Evolutionary conservation across 2,329 filamentous ascomycete genomes (phyloP), one percentile per base, ranked within the genome.

Genomic region (Hypoxylon sp.): DNA sequence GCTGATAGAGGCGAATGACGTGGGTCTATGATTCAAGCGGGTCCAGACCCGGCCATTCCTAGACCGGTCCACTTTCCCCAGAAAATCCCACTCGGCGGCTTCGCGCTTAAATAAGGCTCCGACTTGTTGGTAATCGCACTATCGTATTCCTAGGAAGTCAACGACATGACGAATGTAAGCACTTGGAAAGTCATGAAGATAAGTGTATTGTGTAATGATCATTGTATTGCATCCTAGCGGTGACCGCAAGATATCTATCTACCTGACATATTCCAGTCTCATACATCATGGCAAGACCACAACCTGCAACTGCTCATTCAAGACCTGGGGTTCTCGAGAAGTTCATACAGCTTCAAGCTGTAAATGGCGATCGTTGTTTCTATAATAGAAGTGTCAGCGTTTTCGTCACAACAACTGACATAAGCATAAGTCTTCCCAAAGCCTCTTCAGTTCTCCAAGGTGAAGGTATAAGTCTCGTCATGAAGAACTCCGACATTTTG

Each of bases 361-460:
- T 31, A 6, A 48, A 59, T n/a, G 17, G n/a, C 25, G 17, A 7
- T 11, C 25, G 44, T 5, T 1, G 4, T 49, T 4, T 25, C 64
- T 66, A 44, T n/a, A 31, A 8, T 13, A 49, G 13, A 40, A 20
- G 46, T 30, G 55, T 69, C 44, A 68, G 68, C 55, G 27, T 17
- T 31, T 8, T 30, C 11, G 13, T 40, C 20, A 46, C 37, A 48
- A n/a, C 20, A 50, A 46, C 7, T 25, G 57, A 57, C 40, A 50
- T 57, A 61, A 48, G 50, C 11, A 62, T 68, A 69, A 72, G 72
- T 72, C 76, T 70, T 49, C n/a, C 42, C 25, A 40, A 37, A 48
- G 76, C 80, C 79, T 79, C 71, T 78, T 88, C 86, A 88, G 86
- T 88, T 88, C 86, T 88, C 86, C 86, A 88, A 88, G 86, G 85